Base-by-base conservation (phyloP, 2,329 filamentous ascomycete genomes). In the Byssoonygena ceratinophila region DNA sequence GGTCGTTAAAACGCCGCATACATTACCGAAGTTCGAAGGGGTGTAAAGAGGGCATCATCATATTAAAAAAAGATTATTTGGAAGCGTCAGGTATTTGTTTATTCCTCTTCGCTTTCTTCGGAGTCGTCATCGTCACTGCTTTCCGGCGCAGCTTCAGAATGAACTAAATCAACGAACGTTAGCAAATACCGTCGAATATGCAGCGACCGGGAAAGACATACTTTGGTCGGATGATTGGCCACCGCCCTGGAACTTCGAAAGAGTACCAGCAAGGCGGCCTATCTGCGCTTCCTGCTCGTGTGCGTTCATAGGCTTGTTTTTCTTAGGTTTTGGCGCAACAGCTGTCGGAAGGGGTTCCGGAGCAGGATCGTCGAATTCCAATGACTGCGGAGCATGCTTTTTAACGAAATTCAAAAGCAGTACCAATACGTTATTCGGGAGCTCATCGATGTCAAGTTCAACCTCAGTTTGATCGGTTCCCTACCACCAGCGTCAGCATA, bases 221-320 rank as follows among this genome's bases (percentile, higher is more conserved):
- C 59, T 59, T 22, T 69, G 70, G 47, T 71, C 70, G 4, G 71
- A 68, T 22, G 70, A 71, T 34, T 64, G 63, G 16, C 65, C 66
- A 20, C 65, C 68, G 27, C 69, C 68, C 54, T 72, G 63, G 62
- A 73, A 75, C 22, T 70, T 68, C 29, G 70, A 72, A 16, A 75
- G 64, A 41, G 70, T 73, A 57, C 67, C 71, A 57, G 71, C 66
- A 29, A 75, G 65, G 59, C 71, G 71, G 47, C 72, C 71, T 55
- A 76, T 76, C 56, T 74, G 71, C 32, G 70, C 71, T 57, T 76
- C 73, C 59, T 75, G 73, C 57, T 75, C 72, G 46, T 67, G 68
- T 59, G 74, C 75, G 63, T 70, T 74, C 73, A 75, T 75, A 0
- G 73, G 72, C 61, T 75, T 75, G 59, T 73, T 74, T 62, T 75